Base-by-base conservation (phyloP, 768 basidiomycete species). In the Panaeolus papilionaceus region DNA sequence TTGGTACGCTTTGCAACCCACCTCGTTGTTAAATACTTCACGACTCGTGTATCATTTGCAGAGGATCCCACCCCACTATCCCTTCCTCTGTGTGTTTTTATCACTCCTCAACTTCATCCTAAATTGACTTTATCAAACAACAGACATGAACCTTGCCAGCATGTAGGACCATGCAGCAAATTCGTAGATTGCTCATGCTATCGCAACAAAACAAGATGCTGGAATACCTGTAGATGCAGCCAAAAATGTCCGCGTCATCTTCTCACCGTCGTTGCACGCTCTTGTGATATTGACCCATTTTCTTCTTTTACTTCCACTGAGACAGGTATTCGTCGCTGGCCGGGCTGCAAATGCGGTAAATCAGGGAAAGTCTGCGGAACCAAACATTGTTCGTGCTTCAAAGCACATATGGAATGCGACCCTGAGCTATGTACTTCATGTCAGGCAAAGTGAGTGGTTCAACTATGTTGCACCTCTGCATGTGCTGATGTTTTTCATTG, bases 401-500 rank as follows among this genome's bases (percentile, higher is more conserved):
- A 71, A 23, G 78, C 81, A 0, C 72, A 78, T 9, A 80, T 87
- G 40, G 92, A 93, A 74, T 93, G 92, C 67, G 90, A 92, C 74
- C 89, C 90, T 2, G 87, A 88, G 40, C 66, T 91, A 9, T 93
- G 92, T 68, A 6, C 71, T 11, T 78, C 78, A 12, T 90, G 90
- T 72, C 77, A 80, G 68, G 79, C 83, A 64, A 82, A 74, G 88
- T 89, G 51, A 70, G 82, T 78, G 20, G 62, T 54, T 8, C 66
- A 14, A 39, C 61, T 26, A 64, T 28, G 9, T 61, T 44, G 47
- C 62, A 61, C 61, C 26, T 37, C 33, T 33, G 39, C 20, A 63
- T 3, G 26, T 7, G 28, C 63, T 68, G 23, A 61, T 23, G 8
- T 3, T 33, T 5, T 33, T 33, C 33, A 26, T 26, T 4, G 20